A percentile compares a stretch with the other conserved stretches of the same genome.
These are phyloP conservation scores for Neltuma alba DNA, from an alignment of 306 rosid species.

Conservation along the genomic window DNA sequence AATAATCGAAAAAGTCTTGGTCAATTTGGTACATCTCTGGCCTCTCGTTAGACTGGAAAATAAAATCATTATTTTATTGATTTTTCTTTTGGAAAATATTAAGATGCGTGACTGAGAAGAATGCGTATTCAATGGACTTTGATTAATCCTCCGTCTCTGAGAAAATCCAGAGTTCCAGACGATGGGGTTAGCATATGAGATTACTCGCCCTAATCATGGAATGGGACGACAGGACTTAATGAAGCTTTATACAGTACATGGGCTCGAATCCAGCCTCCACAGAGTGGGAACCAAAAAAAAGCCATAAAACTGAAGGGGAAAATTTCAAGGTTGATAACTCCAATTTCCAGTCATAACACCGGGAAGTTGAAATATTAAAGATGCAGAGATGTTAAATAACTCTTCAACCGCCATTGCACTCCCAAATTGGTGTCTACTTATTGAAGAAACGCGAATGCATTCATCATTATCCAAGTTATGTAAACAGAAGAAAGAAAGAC, in stretches of 20 bases:
- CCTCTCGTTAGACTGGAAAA: no score
- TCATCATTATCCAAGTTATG: conserved; percentile 45
- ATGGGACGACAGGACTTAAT: background rate
- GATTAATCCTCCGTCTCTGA: no score
- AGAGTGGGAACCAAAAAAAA: background rate
- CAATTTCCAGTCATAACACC: conserved; percentile 35
- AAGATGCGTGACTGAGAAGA: no score
- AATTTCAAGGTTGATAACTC: conserved; percentile 23
- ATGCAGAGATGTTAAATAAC: conserved; percentile 33
- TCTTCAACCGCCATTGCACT: conserved; percentile 48
- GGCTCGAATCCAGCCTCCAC: background rate
- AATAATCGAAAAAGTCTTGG: no score
- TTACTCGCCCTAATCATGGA: background rate
- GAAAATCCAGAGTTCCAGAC: no score
- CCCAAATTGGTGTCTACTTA: conserved; percentile 56
- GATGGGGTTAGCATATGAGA: background rate
- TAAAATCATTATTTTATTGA: no score
- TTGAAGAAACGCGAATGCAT: conserved; percentile 50
- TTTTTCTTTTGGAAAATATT: no score
- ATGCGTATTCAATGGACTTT: no score
- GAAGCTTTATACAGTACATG: conserved; percentile 5
- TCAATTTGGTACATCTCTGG: no score
- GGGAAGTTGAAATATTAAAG: conserved; percentile 36
- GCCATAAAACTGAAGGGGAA: background rate
- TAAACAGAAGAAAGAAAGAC: conserved; percentile 22